Percentiles rank a stretch among this genome's conserved stretches.
These are phyloP conservation scores for Venturia aucupariae DNA, from an alignment of 2,329 filamentous ascomycete species.

Conservation along the genomic window DNA sequence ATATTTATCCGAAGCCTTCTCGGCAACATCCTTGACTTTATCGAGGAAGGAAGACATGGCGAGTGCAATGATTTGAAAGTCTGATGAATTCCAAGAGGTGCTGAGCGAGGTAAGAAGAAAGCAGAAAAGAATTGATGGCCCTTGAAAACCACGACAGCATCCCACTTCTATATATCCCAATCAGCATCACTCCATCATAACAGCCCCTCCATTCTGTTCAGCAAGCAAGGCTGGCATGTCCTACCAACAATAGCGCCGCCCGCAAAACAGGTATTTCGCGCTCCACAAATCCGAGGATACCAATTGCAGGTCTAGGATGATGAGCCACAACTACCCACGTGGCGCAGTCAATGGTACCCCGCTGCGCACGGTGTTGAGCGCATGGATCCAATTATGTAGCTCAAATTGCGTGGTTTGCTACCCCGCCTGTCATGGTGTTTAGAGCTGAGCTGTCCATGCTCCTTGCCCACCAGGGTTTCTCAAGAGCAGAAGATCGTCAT, in stretches of 20 bases:
- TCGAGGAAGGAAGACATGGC: conserved; percentile 3
- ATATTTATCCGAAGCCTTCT: background rate
- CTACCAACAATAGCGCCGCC: background rate
- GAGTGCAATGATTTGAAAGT: too few relatives aligned
- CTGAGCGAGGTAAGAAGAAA: background rate
- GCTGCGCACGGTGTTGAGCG: background rate
- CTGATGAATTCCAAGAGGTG: background rate
- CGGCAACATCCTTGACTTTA: background rate
- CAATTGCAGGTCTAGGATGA: background rate
- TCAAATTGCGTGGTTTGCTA: background rate
- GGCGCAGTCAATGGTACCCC: conserved; percentile 5
- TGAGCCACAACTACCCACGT: background rate
- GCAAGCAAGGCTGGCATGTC: background rate
- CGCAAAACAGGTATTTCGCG: conserved; percentile 1
- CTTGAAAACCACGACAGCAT: background rate
- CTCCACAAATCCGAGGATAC: background rate
- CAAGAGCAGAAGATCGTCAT: conserved; percentile 1
- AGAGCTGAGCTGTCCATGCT: background rate
- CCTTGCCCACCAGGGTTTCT: background rate
- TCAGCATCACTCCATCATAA: background rate
- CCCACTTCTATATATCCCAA: background rate
- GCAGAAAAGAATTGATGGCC: background rate
- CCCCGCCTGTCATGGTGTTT: background rate
- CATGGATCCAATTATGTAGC: background rate
- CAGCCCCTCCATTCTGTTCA: background rate